These are phyloP conservation scores for Phytophthora palmivora DNA, from an alignment of 352 stramenopile genomes.

Conservation along the genomic window DNA sequence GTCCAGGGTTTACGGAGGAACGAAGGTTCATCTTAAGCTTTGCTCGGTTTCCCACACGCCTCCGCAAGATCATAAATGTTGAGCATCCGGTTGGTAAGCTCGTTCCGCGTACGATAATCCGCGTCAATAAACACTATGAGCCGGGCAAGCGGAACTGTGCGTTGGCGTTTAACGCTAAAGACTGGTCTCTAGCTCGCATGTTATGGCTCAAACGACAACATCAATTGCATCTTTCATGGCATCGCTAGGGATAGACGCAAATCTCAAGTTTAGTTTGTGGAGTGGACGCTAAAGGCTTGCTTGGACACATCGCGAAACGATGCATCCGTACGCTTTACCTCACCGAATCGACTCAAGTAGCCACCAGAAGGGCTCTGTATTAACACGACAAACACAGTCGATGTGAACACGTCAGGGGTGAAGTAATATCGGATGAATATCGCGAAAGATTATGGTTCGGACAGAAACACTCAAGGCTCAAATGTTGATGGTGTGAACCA, in stretches of 20 bases:
- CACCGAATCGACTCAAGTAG: slow-evolving; percentile 20
- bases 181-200: neutral
- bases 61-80: slow-evolving; percentile 19
- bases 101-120: neutral
- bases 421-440: neutral
- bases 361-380: slow-evolving; percentile 13
- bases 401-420: slow-evolving; percentile 1
- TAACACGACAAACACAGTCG: neutral
- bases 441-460: slow-evolving; percentile 21
- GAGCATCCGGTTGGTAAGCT: neutral
- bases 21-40: slow-evolving; percentile 15
- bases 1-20: slow-evolving; percentile 12
- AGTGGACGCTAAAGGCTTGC: slow-evolving; percentile 5
- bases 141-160: slow-evolving; percentile 13
- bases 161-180: slow-evolving; percentile 13
- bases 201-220: neutral
- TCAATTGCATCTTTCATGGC: slow-evolving; percentile 19
- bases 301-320: slow-evolving; percentile 16
- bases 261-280: slow-evolving; percentile 28
- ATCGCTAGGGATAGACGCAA: slow-evolving; percentile 24
- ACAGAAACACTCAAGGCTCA: slow-evolving; percentile 5
- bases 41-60: slow-evolving; percentile 20
- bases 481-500: slow-evolving; percentile 2
- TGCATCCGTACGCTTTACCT: slow-evolving; percentile 9
- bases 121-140: slow-evolving; percentile 14